A percentile compares a stretch with the other conserved stretches of the same genome.
These are phyloP conservation scores for Escovopsis weberi DNA, from an alignment of 2,329 filamentous ascomycete species.

Conservation along the genomic window DNA sequence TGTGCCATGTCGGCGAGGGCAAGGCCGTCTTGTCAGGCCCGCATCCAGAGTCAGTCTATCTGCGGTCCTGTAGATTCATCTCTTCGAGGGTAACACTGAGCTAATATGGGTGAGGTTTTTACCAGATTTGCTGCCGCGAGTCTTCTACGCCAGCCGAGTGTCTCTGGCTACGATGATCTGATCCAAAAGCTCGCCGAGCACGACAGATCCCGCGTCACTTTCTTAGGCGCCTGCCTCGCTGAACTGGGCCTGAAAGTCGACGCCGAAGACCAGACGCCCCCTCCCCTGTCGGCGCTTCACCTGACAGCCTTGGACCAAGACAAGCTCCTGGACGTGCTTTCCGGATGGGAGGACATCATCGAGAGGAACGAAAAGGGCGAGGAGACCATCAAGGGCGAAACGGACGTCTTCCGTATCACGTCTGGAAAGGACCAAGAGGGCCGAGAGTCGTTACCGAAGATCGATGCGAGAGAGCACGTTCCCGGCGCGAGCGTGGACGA, in stretches of 20 bases:
- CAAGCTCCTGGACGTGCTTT: constrained; percentile 54
- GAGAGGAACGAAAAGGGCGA: constrained; percentile 43
- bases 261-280: constrained; percentile 52
- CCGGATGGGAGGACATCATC: constrained; percentile 52
- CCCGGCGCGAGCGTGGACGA: constrained; percentile 46
- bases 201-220: constrained; percentile 54
- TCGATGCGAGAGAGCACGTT: constrained; percentile 4
- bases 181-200: constrained; percentile 53
- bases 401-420: constrained; percentile 70
- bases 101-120: background rate
- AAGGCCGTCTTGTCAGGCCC: constrained; percentile 69
- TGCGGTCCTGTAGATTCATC: background rate
- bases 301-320: constrained; percentile 54
- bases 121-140: constrained; percentile 69
- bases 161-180: constrained; percentile 55
- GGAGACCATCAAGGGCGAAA: constrained; percentile 64
- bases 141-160: constrained; percentile 49
- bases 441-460: constrained; percentile 32
- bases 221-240: constrained; percentile 63
- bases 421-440: constrained; percentile 44
- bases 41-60: constrained; percentile 62
- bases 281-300: constrained; percentile 69
- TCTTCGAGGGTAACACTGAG: background rate
- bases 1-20: constrained; percentile 70
- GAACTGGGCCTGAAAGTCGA: constrained; percentile 75